phyloP scores from a whole-genome alignment of 2,329 filamentous ascomycete genomes.

The Fonsecaea nubica region DNA sequence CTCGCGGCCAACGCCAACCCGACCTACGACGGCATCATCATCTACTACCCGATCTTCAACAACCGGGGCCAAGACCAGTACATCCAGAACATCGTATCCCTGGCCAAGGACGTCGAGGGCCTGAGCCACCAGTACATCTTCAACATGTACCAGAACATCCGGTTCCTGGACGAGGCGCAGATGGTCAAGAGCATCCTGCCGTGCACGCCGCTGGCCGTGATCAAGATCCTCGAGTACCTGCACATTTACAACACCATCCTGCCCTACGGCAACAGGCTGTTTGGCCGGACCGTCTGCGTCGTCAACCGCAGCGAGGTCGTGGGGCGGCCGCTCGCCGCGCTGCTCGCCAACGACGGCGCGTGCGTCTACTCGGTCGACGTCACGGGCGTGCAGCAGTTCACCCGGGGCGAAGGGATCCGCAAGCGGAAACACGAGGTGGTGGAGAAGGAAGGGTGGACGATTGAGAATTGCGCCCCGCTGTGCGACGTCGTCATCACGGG shows the following conservation, averaged over 20 bases:
- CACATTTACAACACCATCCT: conserved; percentile 96
- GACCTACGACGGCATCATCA: conserved; percentile 84
- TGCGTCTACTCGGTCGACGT: conserved; percentile 95
- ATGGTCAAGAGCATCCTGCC: conserved; percentile 89
- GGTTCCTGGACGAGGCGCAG: conserved; percentile 84
- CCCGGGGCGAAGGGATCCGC: conserved; percentile 83
- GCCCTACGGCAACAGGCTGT: conserved; percentile 88
- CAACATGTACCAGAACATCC: conserved; percentile 99
- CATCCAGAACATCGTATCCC: conserved; percentile 89
- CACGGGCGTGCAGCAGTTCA: conserved; percentile 89
- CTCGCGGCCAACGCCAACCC: conserved; percentile 81
- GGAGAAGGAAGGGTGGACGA: conserved; percentile 77
- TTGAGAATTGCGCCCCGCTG: conserved; percentile 81
- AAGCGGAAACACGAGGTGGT: conserved; percentile 85
- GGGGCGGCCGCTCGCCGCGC: conserved; percentile 85
- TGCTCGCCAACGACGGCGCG: conserved; percentile 94
- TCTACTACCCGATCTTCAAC: conserved; percentile 98
- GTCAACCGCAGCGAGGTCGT: conserved; percentile 98
- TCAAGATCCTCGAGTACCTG: conserved; percentile 96
- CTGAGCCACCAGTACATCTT: conserved; percentile 92
- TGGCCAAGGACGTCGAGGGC: conserved; percentile 94
- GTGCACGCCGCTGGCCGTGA: conserved; percentile 92
- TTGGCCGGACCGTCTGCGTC: conserved; percentile 92
- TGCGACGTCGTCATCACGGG: conserved; percentile 96
- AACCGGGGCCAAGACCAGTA: conserved; percentile 83